These are phyloP conservation scores for Hydrangea macrophylla DNA, from an alignment of 148 eudicot species.

Conservation along the genomic window DNA sequence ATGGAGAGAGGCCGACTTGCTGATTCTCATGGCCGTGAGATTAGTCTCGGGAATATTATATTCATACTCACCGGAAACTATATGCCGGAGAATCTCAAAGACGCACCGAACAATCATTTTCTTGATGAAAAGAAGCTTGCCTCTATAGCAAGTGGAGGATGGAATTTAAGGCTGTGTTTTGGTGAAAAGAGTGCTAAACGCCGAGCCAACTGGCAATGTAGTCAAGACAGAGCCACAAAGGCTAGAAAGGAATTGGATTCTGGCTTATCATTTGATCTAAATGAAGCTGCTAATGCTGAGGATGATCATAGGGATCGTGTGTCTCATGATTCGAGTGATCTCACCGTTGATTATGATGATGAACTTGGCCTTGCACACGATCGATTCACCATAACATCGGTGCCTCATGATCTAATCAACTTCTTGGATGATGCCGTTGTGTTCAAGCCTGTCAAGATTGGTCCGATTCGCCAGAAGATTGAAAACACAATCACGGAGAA, in stretches of 20 bases:
- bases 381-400: conserved; percentile 40
- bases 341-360: conserved; percentile 70
- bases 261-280: conserved; percentile 65
- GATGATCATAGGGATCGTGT: conserved; percentile 65
- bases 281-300: conserved; percentile 51
- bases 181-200: conserved; percentile 55
- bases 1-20: conserved; percentile 81
- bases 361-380: conserved; percentile 36
- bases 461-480: conserved; percentile 38
- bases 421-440: conserved; percentile 54
- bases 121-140: conserved; percentile 62
- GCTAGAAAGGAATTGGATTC: conserved; percentile 47
- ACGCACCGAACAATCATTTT: conserved; percentile 17
- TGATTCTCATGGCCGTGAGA: conserved; percentile 91
- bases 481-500: conserved; percentile 44
- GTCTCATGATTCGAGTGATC: conserved; percentile 72
- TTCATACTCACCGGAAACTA: conserved; percentile 62
- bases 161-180: conserved; percentile 63
- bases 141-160: conserved; percentile 49
- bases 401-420: conserved; percentile 49
- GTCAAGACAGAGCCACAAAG: conserved; percentile 43
- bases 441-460: conserved; percentile 66
- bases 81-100: conserved; percentile 29
- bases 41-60: conserved; percentile 76
- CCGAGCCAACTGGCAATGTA: conserved; percentile 50